Evolutionary conservation across 2,329 filamentous ascomycete species (phyloP).

Genomic region (Colletotrichum musicola): DNA sequence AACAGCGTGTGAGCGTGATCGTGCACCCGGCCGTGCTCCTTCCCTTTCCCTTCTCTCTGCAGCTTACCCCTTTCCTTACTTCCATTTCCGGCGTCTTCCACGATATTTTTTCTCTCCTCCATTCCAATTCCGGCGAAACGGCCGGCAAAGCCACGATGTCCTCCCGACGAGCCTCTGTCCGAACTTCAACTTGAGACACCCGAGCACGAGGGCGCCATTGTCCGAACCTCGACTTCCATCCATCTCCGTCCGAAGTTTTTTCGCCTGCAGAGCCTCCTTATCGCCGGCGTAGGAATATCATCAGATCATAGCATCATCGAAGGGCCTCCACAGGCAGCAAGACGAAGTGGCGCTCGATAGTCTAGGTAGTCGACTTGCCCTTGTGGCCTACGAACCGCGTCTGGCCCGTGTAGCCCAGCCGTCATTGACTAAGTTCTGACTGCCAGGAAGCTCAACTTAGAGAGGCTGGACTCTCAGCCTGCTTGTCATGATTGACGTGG

Average conservation of each 20-base stretch:
- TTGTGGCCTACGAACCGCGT: not conserved
- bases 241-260: not conserved
- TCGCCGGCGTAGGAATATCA: not conserved
- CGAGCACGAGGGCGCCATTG: not conserved
- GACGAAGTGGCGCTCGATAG: constrained; percentile 16
- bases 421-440: not conserved
- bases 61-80: not conserved
- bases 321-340: not conserved
- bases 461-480: too few relatives aligned
- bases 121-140: constrained; percentile 15
- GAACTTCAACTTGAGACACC: not conserved
- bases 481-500: constrained; percentile 12
- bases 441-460: not conserved
- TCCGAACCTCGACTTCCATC: not conserved
- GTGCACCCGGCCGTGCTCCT: not conserved
- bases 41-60: too few relatives aligned
- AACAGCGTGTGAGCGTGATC: too few relatives aligned
- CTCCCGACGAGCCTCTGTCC: not conserved
- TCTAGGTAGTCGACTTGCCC: not conserved
- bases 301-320: not conserved
- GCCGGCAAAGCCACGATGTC: not conserved
- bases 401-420: not conserved
- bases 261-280: constrained; percentile 6
- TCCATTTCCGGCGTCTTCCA: not conserved
- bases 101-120: not conserved